Base-by-base conservation (phyloP, 2,329 filamentous ascomycete genomes). In the Aspergillus neotritici region DNA sequence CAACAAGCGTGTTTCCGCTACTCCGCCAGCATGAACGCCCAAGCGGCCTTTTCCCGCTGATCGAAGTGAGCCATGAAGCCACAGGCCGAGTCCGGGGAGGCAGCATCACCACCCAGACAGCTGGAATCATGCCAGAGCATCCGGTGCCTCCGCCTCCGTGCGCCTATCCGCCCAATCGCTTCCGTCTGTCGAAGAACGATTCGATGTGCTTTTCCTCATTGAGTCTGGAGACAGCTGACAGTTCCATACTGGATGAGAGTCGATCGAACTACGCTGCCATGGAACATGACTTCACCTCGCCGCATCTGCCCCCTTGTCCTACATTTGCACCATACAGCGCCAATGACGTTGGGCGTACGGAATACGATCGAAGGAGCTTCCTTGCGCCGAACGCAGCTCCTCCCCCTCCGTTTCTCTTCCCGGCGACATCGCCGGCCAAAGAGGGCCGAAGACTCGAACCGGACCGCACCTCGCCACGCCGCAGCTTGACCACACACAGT, bases 181-280 rank as follows among this genome's bases (percentile, higher is more conserved):
- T 64, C 42, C 60, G 55, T 28, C 55, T 65, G 11, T 53, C 61
- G 17, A 57, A 56, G 43, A 64, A 66, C 32, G 63, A 66, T 41
- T 67, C 63, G 4, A 54, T 61, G 50, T 56, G 64, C 3, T 52
- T 64, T 31, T 67, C 65, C 10, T 64, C 62, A 1, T 48, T 65
- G 46, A 67, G 64, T 39, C 44, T 67, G 1, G 64, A 66, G 39
- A 67, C 63, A 2, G 64, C 61, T 3, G 62, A 65, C 45, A 67
- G 63, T 41, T 67, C 64, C 2, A 66, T 67, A 31, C 42, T 66
- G 17, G 63, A 66, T 8, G 64, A 64, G 25, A 55, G 56, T 32
- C 47, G 50, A 39, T 54, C 55, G 31, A 52, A 52, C 16, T 58
- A 57, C 5, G 46, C 49, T n/a, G 60, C 56, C 2, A 46, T 50